Conservation (phyloP, 1,284 basidiomycete species). For the Coniophora puteana region DNA sequence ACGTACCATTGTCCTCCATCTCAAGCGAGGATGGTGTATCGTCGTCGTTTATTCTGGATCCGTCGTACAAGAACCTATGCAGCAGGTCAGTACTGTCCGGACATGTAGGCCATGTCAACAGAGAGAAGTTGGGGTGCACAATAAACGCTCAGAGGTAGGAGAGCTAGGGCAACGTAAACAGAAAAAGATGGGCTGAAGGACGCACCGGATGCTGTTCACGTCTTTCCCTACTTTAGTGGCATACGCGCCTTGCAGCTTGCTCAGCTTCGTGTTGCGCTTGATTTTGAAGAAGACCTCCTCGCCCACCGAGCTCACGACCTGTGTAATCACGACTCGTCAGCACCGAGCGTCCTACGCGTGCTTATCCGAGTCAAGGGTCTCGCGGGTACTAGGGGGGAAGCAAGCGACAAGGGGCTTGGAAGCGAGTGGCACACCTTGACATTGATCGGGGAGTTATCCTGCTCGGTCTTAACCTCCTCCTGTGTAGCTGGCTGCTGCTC, state of each 20-base stretch:
- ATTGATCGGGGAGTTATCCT: slow-evolving; percentile 72
- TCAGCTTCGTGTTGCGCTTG: slow-evolving; percentile 90
- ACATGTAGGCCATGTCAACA: neutral
- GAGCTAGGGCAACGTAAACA: neutral
- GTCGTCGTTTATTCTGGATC: slow-evolving; percentile 76
- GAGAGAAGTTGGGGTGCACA: neutral
- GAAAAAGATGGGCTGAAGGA: slow-evolving; percentile 10
- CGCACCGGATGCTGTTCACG: slow-evolving; percentile 80
- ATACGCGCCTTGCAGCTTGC: slow-evolving; percentile 92
- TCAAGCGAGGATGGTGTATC: slow-evolving; percentile 82
- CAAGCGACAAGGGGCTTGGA: too few relatives aligned
- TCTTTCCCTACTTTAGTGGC: slow-evolving; percentile 93
- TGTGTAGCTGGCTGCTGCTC: slow-evolving; percentile 36
- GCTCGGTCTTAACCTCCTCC: slow-evolving; percentile 58
- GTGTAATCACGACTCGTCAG: too few relatives aligned
- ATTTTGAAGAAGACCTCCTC: slow-evolving; percentile 99
- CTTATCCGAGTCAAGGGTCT: too few relatives aligned
- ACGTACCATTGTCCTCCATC: slow-evolving; percentile 81
- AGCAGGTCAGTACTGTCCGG: too few relatives aligned
- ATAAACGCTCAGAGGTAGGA: neutral
- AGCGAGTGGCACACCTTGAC: slow-evolving; percentile 60
- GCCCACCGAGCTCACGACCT: slow-evolving; percentile 76
- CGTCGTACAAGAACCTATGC: slow-evolving; percentile 83
- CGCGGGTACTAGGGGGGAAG: neutral
- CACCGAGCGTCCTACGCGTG: neutral